Evolutionary conservation across 2,329 filamentous ascomycete species (phyloP).

Genomic region (Cordyceps javanica): DNA sequence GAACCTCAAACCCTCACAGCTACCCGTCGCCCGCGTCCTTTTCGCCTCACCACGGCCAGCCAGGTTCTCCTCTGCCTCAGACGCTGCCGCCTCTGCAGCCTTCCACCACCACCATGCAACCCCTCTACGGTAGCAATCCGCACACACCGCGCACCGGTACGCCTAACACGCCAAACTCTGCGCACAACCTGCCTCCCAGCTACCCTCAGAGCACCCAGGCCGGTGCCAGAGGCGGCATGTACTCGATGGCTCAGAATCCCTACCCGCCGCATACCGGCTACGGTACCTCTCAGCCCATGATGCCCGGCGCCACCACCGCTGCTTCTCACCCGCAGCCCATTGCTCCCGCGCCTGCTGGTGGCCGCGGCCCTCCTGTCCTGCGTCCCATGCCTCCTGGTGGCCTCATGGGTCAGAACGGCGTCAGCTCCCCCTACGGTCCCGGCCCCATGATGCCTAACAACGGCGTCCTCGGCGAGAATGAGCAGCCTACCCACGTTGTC

Average conservation of each 20-base stretch:
- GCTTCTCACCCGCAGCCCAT: conserved; percentile 70
- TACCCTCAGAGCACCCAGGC: conserved; percentile 48
- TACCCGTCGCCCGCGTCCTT: conserved; percentile 48
- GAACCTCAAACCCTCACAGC: conserved; percentile 40
- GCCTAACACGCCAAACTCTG: conserved; percentile 53
- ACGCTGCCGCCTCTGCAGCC: conserved; percentile 51
- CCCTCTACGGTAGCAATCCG: conserved; percentile 50
- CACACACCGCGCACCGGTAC: conserved; percentile 59
- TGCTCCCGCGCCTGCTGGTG: conserved; percentile 60
- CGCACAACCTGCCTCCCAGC: conserved; percentile 43
- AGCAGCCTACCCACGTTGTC: conserved; percentile 82
- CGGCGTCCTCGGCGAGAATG: conserved; percentile 48
- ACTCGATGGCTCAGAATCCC: conserved; percentile 52
- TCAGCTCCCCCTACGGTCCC: conserved; percentile 56
- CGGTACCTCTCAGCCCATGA: conserved; percentile 52
- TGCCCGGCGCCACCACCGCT: conserved; percentile 60
- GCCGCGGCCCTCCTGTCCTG: conserved; percentile 52
- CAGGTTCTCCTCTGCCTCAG: conserved; percentile 41
- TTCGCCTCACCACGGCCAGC: conserved; percentile 46
- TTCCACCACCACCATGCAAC: conserved; percentile 37
- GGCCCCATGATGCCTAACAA: conserved; percentile 51
- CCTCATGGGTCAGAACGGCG: conserved; percentile 51
- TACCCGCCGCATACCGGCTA: conserved; percentile 50
- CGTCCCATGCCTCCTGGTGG: conserved; percentile 67
- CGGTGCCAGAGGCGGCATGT: conserved; percentile 41